Evolutionary conservation across 2,329 filamentous ascomycete species (phyloP), one percentile per base, ranked within the genome.

Genomic region (Didymella lethalis): DNA sequence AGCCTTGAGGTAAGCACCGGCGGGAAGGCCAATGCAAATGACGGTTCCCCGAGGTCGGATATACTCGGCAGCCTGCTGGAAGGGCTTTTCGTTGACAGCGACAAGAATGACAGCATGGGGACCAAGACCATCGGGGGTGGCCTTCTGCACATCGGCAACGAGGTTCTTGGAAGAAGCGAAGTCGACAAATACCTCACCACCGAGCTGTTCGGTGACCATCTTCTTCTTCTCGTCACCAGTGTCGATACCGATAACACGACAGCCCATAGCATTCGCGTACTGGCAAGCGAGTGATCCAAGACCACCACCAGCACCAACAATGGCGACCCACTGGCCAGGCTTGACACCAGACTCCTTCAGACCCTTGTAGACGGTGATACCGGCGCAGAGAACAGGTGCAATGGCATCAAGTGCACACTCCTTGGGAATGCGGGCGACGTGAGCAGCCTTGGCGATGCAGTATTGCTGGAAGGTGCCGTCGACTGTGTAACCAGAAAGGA

Each of bases 391-490:
- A 55, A 96, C 85, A 14, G 92, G 92, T 1, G 92, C 86, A 57
- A 96, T 84, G 50, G 87, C 87, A 73, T 93, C 92, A 44, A 97
- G 87, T 59, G 87, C 82, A 62, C 89, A 85, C 16, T 90, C 86
- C 78, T 93, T 90, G 65, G 91, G 90, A 64, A 97, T 89, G 67
- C 89, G 88, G 28, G 92, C 91, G 16, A 95, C 88, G 78, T 96
- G 91, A 18, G 90, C 87, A 16, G 92, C 93, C 79, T 96, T 96
- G 67, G 88, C 93, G 67, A 97, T 86, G 77, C 86, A 87, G 82
- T 96, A 97, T 82, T 97, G 88, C 83, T 97, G 93, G 85, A 97
- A 97, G 41, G 89, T 88, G 31, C 93, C 93, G 76, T 97, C 91
- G 75, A 97, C 92, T 4, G 92, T 96, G 85, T 96, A 97, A 56